Conservation (phyloP, 1,139 yeast species). For the Scheffersomyces titani region DNA sequence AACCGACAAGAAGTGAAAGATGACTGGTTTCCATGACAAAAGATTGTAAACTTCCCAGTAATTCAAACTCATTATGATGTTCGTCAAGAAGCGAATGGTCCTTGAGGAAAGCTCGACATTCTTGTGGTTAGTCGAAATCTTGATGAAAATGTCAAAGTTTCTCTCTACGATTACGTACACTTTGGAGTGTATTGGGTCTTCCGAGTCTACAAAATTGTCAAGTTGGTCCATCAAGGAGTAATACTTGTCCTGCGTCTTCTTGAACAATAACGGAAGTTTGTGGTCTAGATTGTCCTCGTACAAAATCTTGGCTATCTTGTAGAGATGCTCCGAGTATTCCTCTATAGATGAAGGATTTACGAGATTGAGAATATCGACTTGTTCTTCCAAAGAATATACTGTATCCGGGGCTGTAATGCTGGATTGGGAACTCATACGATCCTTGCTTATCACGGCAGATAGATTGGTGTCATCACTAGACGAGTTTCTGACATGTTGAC, state of each 20-base stretch:
- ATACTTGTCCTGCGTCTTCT: conserved; percentile 25
- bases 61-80: conserved; percentile 39
- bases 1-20: conserved; percentile 40
- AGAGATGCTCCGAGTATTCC: conserved; percentile 43
- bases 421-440: not conserved
- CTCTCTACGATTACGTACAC: conserved; percentile 38
- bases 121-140: conserved; percentile 31
- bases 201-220: conserved; percentile 20
- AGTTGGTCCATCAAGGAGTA: conserved; percentile 27
- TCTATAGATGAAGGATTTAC: conserved; percentile 32
- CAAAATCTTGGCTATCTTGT: conserved; percentile 30
- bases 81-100: conserved; percentile 42
- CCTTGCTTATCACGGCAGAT: not conserved
- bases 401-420: not conserved
- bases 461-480: not conserved
- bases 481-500: not conserved
- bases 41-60: conserved; percentile 51
- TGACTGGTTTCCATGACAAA: conserved; percentile 45
- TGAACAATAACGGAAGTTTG: conserved; percentile 13
- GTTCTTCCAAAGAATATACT: conserved; percentile 24
- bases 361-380: conserved; percentile 27
- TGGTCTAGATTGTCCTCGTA: conserved; percentile 17
- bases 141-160: conserved; percentile 42
- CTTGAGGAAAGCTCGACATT: conserved; percentile 35
- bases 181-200: conserved; percentile 34